Percentiles rank a stretch among this genome's conserved stretches.
These are phyloP conservation scores for Aspergillus hiratsukae DNA, from an alignment of 2,329 filamentous ascomycete species.

Conservation along the genomic window DNA sequence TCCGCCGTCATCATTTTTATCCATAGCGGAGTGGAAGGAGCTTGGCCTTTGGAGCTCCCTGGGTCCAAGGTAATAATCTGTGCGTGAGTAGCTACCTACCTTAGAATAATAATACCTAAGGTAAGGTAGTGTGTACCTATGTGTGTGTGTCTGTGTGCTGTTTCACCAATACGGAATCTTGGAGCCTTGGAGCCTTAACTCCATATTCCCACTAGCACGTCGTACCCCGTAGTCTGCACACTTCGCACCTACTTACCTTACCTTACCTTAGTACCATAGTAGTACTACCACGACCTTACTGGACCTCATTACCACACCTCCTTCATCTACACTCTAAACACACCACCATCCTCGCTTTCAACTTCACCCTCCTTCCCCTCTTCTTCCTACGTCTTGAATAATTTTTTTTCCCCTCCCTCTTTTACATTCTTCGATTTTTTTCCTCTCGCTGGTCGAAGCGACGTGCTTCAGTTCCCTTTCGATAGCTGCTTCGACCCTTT, in stretches of 20 bases:
- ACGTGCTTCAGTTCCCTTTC: conserved; percentile 7
- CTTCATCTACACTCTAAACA: not conserved
- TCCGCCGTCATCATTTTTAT: not conserved
- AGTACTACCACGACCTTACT: not conserved
- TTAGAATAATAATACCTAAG: too few relatives aligned
- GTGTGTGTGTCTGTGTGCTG: too few relatives aligned
- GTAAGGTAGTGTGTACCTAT: too few relatives aligned
- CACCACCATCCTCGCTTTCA: not conserved
- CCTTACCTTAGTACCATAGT: not conserved
- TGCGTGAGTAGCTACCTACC: not conserved
- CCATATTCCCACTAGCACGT: not conserved
- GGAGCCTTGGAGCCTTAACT: not conserved
- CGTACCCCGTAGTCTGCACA: not conserved
- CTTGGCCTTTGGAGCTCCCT: not conserved
- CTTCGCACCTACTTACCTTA: not conserved
- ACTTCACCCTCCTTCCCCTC: conserved; percentile 2
- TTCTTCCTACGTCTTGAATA: conserved; percentile 7
- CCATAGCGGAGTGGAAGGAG: not conserved
- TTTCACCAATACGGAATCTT: not conserved
- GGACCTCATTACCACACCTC: not conserved
- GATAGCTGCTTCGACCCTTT: conserved; percentile 5
- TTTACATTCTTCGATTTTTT: conserved; percentile 6
- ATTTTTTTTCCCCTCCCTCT: conserved; percentile 5
- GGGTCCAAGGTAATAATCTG: not conserved
- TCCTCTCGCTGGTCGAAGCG: conserved; percentile 11